Evolutionary conservation across 2,329 filamentous ascomycete genomes (phyloP), one percentile per base, ranked within the genome.

Genomic region (Dactylella cylindrospora): DNA sequence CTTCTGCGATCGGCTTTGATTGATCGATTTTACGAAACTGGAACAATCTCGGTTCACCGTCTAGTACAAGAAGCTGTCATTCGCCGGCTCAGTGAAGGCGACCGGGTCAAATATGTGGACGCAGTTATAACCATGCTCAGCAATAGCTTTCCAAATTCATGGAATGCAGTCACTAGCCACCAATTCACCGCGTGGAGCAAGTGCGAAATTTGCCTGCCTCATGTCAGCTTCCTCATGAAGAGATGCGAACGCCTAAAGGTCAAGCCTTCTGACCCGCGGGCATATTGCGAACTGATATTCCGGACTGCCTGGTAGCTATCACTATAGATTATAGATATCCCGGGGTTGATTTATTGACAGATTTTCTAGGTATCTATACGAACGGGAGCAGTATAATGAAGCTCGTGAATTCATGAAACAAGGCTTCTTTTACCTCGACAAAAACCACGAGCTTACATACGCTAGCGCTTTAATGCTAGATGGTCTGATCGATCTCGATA

Each of bases 401-500:
- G 70, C 71, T 6, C 31, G 51, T 28, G 52, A 43, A 7, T 60
- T 72, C 31, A 61, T 71, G 10, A 43, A 68, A 5, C 49, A 60
- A 45, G 70, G 70, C 5, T 45, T 71, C 33, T 31, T 41, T 4
- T 66, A 65, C 8, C 65, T 71, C 23, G 53, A 67, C 9, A 65
- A 70, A 44, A 68, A 60, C 23, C 52, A 65, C 7, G 67, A 55
- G 12, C 51, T 70, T 4, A 65, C 60, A 7, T 71, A 69, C 57
- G 69, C 70, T 1, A 70, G 67, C 44, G 70, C 70, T 23, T 67
- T 71, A 26, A 69, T 71, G 29, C 64, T 73, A 5, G 60, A 51
- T 5, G 71, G 71, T 15, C 68, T 72, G 22, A 67, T 72, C n/a
- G 67, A 71, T 36, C 52, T 73, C 15, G 71, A 72, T 36, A 62